phyloP scores from a whole-genome alignment of 2,329 filamentous ascomycete species.

The Monascus ruber region DNA sequence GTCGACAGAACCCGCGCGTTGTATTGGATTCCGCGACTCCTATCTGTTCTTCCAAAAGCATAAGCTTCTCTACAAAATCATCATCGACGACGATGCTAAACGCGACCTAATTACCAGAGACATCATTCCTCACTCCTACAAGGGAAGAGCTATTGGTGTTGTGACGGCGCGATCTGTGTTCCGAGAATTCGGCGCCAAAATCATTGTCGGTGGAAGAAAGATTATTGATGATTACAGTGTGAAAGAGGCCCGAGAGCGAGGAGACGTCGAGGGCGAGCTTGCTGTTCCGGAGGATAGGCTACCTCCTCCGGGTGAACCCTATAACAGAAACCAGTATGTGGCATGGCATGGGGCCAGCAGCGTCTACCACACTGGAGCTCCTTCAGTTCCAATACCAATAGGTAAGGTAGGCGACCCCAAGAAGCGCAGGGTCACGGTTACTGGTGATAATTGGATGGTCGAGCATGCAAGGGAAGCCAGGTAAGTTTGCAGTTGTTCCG shows the following conservation, averaged over 20 bases:
- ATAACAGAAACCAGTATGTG: constrained; percentile 98
- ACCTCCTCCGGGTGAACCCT: constrained; percentile 65
- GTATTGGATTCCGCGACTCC: constrained; percentile 92
- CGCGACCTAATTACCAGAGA: constrained; percentile 89
- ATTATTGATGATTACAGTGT: constrained; percentile 86
- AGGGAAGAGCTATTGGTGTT: constrained; percentile 91
- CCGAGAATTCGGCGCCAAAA: constrained; percentile 87
- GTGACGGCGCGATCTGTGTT: constrained; percentile 95
- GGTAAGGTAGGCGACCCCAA: constrained; percentile 67
- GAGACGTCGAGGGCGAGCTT: constrained; percentile 74
- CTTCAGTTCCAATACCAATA: constrained; percentile 61
- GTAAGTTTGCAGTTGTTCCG: constrained; percentile 38
- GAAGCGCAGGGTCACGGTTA: constrained; percentile 76
- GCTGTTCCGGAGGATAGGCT: constrained; percentile 81
- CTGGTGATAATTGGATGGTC: constrained; percentile 90
- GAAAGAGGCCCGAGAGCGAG: constrained; percentile 59
- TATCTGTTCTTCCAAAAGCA: constrained; percentile 99
- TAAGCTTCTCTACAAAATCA: constrained; percentile 91
- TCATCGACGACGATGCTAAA: constrained; percentile 96
- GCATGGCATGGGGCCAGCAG: constrained; percentile 96
- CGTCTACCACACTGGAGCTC: constrained; percentile 78
- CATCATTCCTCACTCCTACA: constrained; percentile 96
- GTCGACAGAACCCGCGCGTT: constrained; percentile 92
- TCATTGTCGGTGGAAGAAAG: constrained; percentile 80
- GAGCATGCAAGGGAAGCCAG: constrained; percentile 87